Evolutionary conservation across 139 green algal species (phyloP), one percentile per base, ranked within the genome.

Genomic region (Volvox reticuliferus): DNA sequence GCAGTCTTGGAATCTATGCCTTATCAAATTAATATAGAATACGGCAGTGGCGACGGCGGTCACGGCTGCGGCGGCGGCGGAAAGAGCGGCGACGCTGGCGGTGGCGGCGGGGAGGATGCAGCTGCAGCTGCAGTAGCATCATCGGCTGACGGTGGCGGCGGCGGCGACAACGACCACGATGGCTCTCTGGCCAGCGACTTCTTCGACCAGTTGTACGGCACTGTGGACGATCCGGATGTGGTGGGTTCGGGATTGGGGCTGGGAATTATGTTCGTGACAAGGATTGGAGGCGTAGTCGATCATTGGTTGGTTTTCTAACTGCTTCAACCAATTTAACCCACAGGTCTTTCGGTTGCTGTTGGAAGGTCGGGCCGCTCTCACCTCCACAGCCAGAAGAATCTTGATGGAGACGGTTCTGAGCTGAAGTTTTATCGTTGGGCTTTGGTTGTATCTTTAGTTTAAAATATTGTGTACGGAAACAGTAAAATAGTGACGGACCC

Each of bases 151-250:
- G 9, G 21, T 28, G 21, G 12, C 9, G 2, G 21, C 12, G 44
- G 44, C 65, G 24, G 12, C 65, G 65, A 12, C 65, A 2, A 16
- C 65, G 24, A 28, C 65, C 21, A 2, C 21, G 65, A 16, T 16
- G 65, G 65, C 65, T 24, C 65, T 73, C 21, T 33, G 71, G 71
- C 26, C 22, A 30, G 71, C 71, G 28, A 63, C 17, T 89, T 89
- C 69, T 89, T 89, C 69, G 12, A 82, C 68, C 65, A 28, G 28
- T 50, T 89, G 84, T 89, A 89, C 84, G 69, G 84, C 69, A 89
- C 69, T 26, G 84, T 89, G 69, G 69, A 82, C 6, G 84, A 89
- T 30, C 84, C 84, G 16, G 84, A 89, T 17, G 19, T 82, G 84
- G 84, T 89, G 13, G 2, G 76, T 62, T 19, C 14, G 76, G 76